A percentile compares a stretch with the other conserved stretches of the same genome.
Evolutionary conservation across 2,329 filamentous ascomycete species (phyloP).

Genomic region (Venturia effusa): DNA sequence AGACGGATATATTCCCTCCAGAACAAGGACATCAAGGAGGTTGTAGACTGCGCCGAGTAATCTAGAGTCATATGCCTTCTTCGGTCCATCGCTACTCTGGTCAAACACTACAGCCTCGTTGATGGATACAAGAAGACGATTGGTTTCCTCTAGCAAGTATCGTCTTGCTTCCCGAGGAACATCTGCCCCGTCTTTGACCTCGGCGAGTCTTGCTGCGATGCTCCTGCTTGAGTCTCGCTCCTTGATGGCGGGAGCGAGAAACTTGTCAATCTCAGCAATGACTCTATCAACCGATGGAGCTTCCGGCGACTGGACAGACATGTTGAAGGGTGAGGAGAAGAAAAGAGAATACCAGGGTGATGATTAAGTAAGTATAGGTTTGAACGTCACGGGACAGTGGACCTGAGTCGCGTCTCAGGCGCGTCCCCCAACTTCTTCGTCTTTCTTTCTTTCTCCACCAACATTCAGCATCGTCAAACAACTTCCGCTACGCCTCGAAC

Average conservation of each 20-base stretch:
- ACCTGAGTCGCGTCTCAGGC: background rate
- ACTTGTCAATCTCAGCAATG: background rate
- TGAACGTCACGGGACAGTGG: background rate
- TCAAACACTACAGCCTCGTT: conserved; percentile 13
- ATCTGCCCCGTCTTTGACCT: conserved; percentile 4
- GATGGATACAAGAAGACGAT: conserved; percentile 19
- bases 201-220: conserved; percentile 8
- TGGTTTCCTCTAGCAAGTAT: conserved; percentile 10
- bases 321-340: background rate
- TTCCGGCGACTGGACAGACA: background rate
- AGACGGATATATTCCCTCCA: conserved; percentile 24
- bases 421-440: background rate
- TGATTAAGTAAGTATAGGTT: background rate
- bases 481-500: background rate
- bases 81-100: conserved; percentile 14
- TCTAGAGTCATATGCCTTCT: conserved; percentile 27
- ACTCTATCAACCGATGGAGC: background rate
- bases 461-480: background rate
- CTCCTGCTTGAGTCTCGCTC: conserved; percentile 1
- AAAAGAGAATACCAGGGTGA: background rate
- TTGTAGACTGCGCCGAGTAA: conserved; percentile 27
- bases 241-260: conserved; percentile 6
- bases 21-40: conserved; percentile 25
- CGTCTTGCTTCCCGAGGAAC: background rate
- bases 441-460: background rate